Percentiles rank a stretch among this genome's conserved stretches.
phyloP scores from a whole-genome alignment of 2,329 filamentous ascomycete species.

The Claviceps citrina region DNA sequence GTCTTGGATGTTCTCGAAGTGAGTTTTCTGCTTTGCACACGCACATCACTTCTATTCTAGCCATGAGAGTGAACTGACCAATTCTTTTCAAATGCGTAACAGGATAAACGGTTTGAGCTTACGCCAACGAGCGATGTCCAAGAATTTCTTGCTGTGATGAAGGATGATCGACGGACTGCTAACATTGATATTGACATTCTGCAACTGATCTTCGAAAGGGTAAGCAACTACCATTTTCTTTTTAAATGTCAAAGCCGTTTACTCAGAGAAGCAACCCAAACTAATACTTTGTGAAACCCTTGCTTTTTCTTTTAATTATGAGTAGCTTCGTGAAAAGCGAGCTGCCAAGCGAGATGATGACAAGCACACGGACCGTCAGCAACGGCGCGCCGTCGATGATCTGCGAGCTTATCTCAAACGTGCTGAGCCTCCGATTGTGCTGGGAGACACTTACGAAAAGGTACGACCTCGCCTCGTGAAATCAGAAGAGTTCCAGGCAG shows the following conservation, averaged over 20 bases:
- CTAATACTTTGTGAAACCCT: not conserved
- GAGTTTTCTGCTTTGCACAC: no score
- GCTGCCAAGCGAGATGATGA: conserved; percentile 72
- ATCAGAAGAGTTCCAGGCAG: conserved; percentile 67
- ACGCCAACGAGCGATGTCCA: conserved; percentile 74
- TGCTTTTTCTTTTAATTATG: not conserved
- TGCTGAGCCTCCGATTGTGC: conserved; percentile 65
- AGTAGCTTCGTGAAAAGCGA: conserved; percentile 68
- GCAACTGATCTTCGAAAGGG: conserved; percentile 68
- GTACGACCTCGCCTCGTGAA: conserved; percentile 66
- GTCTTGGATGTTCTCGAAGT: conserved; percentile 82
- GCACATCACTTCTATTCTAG: no score
- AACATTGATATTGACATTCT: conserved; percentile 70
- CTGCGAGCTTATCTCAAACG: conserved; percentile 79
- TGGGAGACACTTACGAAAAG: conserved; percentile 77
- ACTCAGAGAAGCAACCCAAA: not conserved
- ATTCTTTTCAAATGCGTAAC: not conserved
- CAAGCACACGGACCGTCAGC: conserved; percentile 68
- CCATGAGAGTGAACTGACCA: conserved; percentile 5
- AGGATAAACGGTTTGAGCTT: conserved; percentile 88
- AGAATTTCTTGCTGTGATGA: conserved; percentile 71
- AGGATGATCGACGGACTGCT: conserved; percentile 74
- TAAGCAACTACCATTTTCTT: conserved; percentile 22
- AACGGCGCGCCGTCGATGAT: conserved; percentile 70
- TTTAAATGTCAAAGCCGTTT: no score